Percentiles rank a stretch among this genome's conserved stretches.
phyloP scores from a whole-genome alignment of 495 filamentous ascomycete genomes.

The Penicillium maclennaniae region DNA sequence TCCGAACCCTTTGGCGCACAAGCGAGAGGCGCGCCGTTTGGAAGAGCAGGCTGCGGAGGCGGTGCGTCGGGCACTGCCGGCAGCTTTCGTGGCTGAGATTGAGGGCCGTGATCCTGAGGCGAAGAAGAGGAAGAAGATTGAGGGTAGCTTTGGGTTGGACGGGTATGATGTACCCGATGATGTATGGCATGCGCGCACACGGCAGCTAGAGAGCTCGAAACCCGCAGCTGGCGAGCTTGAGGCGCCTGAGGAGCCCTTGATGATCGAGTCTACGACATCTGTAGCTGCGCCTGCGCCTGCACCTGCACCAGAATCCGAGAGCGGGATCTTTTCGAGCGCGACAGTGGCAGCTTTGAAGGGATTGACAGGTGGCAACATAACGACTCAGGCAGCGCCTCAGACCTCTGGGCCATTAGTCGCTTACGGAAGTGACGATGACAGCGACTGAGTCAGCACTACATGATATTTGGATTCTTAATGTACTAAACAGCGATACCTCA shows the following conservation, averaged over 20 bases:
- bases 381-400: slow-evolving; percentile 31
- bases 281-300: slow-evolving; percentile 6
- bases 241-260: slow-evolving; percentile 38
- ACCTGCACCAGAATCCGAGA: slow-evolving; percentile 23
- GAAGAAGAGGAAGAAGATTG: slow-evolving; percentile 81
- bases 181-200: slow-evolving; percentile 76
- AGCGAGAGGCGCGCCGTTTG: slow-evolving; percentile 80
- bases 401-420: slow-evolving; percentile 62
- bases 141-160: slow-evolving; percentile 81
- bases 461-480: slow-evolving; percentile 22
- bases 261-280: slow-evolving; percentile 39
- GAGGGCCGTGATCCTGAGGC: slow-evolving; percentile 87
- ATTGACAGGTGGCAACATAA: slow-evolving; percentile 39
- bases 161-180: slow-evolving; percentile 95
- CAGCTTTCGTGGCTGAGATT: slow-evolving; percentile 86
- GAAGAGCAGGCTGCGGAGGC: slow-evolving; percentile 99
- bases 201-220: slow-evolving; percentile 40
- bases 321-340: slow-evolving; percentile 75
- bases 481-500: slow-evolving; percentile 38
- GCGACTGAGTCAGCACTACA: slow-evolving; percentile 35
- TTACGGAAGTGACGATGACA: slow-evolving; percentile 90
- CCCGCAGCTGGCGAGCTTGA: slow-evolving; percentile 38
- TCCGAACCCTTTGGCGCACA: slow-evolving; percentile 92
- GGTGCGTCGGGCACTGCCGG: slow-evolving; percentile 84
- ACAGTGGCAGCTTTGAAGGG: slow-evolving; percentile 69